Conservation (phyloP, 108 stramenopile genomes). For the Nitzschia sp. region DNA sequence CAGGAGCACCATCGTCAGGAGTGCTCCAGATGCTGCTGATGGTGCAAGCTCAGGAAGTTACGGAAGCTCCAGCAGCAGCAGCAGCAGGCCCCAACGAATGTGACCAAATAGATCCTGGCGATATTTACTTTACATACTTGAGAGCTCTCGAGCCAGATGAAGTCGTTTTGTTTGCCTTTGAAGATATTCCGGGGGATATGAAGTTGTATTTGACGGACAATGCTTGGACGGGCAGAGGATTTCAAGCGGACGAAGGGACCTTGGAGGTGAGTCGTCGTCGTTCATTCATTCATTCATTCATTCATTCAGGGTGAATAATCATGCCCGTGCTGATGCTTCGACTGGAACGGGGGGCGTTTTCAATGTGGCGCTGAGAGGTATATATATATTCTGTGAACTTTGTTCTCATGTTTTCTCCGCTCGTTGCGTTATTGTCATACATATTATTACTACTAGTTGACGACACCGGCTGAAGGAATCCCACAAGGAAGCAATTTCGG, state of each 20-base stretch:
- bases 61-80: background rate
- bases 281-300: background rate
- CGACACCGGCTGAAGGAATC: slow-evolving; percentile 24
- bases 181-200: slow-evolving; percentile 41
- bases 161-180: slow-evolving; percentile 41
- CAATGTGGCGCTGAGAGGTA: background rate
- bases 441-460: slow-evolving; percentile 4
- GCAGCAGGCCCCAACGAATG: slow-evolving; percentile 15
- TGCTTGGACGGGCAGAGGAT: slow-evolving; percentile 43
- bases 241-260: slow-evolving; percentile 40
- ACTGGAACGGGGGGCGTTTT: no score
- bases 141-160: slow-evolving; percentile 30
- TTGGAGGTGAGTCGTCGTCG: slow-evolving; percentile 22
- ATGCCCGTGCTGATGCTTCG: no score
- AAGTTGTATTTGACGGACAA: slow-evolving; percentile 55
- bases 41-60: background rate
- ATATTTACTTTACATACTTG: slow-evolving; percentile 24
- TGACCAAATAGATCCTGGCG: slow-evolving; percentile 6
- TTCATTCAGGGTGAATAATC: background rate
- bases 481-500: slow-evolving; percentile 22
- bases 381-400: background rate
- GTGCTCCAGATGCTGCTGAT: slow-evolving; percentile 1
- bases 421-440: background rate
- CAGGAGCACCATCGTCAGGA: no score
- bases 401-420: background rate